Evolutionary conservation across 73 alveolate genomes (phyloP).

Genomic region (Diophrys appendiculata): DNA sequence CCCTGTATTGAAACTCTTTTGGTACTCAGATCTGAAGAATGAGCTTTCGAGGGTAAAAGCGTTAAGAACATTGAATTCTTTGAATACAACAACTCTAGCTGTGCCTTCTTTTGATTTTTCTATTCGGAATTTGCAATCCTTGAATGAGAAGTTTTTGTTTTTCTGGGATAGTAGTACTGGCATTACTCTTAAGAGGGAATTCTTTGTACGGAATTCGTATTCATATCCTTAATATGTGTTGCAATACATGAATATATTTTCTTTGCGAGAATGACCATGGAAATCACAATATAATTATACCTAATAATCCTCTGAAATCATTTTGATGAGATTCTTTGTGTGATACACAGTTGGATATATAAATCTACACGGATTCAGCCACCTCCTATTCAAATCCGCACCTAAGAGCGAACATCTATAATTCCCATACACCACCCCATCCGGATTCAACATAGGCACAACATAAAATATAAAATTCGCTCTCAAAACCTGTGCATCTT

Average conservation of each 20-base stretch:
- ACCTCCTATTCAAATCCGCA: slow-evolving; percentile 89
- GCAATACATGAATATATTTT: slow-evolving; percentile 56
- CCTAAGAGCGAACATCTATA: slow-evolving; percentile 85
- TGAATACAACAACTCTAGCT: slow-evolving; percentile 56
- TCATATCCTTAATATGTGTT: slow-evolving; percentile 32
- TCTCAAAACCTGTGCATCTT: slow-evolving; percentile 76
- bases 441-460: slow-evolving; percentile 89
- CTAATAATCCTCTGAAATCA: slow-evolving; percentile 62
- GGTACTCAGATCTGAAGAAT: too few species aligned
- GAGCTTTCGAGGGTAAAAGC: slow-evolving; percentile 61
- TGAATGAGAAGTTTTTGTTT: slow-evolving; percentile 28
- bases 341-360: slow-evolving; percentile 86
- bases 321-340: slow-evolving; percentile 50
- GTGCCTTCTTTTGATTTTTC: slow-evolving; percentile 59
- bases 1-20: too few species aligned
- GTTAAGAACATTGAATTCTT: slow-evolving; percentile 51
- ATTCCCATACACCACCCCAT: slow-evolving; percentile 93
- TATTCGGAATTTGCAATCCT: slow-evolving; percentile 39
- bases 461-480: slow-evolving; percentile 80
- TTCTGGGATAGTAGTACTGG: slow-evolving; percentile 36
- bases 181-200: slow-evolving; percentile 27
- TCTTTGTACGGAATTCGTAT: slow-evolving; percentile 29
- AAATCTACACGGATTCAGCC: slow-evolving; percentile 85
- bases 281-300: slow-evolving; percentile 77
- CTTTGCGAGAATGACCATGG: slow-evolving; percentile 81